Base-by-base conservation (phyloP, 2,329 filamentous ascomycete genomes). In the Plectosphaerella plurivora region DNA sequence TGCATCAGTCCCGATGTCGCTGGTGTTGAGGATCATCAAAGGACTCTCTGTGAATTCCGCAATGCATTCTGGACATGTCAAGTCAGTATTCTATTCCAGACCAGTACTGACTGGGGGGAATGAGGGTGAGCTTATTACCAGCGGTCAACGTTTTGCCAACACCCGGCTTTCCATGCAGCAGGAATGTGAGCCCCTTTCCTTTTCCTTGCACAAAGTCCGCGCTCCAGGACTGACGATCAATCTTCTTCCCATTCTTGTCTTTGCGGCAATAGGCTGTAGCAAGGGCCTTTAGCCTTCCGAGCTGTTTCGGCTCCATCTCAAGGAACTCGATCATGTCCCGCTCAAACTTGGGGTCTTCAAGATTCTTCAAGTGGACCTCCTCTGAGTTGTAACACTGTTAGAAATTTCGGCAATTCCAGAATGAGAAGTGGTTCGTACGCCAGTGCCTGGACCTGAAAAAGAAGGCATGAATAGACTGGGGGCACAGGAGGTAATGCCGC, bases 401-500 rank as follows among this genome's bases (percentile, higher is more conserved):
- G 9, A 5, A 18, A 10, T 10, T 20, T 44, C 18, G 7, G 10
- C 11, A n/a, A 3, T 9, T 11, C 41, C 4, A 18, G 3, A 14
- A 44, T 7, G 16, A 9, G 18, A 5, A 20, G 18, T 10, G 22
- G 10, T 3, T n/a, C 53, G 24, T 55, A 59, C 57, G 20, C 56
- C 59, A 61, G 0, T 24, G 35, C 3, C 59, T 53, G 9, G 49
- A 53, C 36, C 57, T 57, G 51, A 61, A 60, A 5, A 60, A 8
- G 15, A 57, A 61, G 0, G 54, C 51, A n/a, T 55, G 51, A 1
- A 61, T 47, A 5, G 15, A 39, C 9, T 45, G 25, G 14, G 52
- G 51, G 15, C 53, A 59, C 6, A 61, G 35, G 9, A 60, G 55
- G n/a, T 52, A 56, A 20, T 59, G 54, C 36, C 58, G 55, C 37